Conservation (phyloP, 1,284 basidiomycete species). For the Cryptococcus sp. region DNA sequence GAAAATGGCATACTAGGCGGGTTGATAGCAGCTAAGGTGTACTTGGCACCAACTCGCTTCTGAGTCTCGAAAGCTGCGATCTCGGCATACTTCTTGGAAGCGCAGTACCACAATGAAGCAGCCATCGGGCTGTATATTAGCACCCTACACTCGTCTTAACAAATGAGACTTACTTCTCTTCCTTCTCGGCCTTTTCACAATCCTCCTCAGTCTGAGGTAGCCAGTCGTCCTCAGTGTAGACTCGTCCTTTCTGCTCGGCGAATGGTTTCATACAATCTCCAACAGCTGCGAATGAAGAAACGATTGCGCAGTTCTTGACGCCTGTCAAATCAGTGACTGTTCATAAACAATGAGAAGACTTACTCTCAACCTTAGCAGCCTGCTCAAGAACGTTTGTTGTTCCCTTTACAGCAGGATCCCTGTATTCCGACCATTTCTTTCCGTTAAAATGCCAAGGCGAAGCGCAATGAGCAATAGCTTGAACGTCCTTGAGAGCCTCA, state of each 20-base stretch:
- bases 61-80: constrained; percentile 18
- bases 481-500: constrained; percentile 29
- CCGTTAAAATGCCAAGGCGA: constrained; percentile 26
- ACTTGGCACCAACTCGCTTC: constrained; percentile 14
- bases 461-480: constrained; percentile 21
- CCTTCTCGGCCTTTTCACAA: constrained; percentile 13
- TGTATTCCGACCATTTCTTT: constrained; percentile 34
- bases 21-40: constrained; percentile 16
- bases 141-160: not conserved
- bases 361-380: constrained; percentile 32
- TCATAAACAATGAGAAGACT: constrained; percentile 1
- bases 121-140: not conserved
- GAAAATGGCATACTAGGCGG: constrained; percentile 13
- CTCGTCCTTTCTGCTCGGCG: constrained; percentile 8
- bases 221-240: constrained; percentile 42
- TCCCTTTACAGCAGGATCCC: constrained; percentile 51
- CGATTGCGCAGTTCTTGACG: constrained; percentile 50
- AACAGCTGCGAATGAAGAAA: constrained; percentile 48
- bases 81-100: constrained; percentile 39
- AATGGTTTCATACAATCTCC: constrained; percentile 20
- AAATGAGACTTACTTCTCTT: constrained; percentile 7
- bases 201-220: constrained; percentile 26
- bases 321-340: constrained; percentile 9
- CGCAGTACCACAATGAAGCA: constrained; percentile 10
- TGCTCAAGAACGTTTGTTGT: constrained; percentile 48